Evolutionary conservation across 306 rosid genomes (phyloP), one percentile per base, ranked within the genome.

Genomic region (Fagus sylvatica): DNA sequence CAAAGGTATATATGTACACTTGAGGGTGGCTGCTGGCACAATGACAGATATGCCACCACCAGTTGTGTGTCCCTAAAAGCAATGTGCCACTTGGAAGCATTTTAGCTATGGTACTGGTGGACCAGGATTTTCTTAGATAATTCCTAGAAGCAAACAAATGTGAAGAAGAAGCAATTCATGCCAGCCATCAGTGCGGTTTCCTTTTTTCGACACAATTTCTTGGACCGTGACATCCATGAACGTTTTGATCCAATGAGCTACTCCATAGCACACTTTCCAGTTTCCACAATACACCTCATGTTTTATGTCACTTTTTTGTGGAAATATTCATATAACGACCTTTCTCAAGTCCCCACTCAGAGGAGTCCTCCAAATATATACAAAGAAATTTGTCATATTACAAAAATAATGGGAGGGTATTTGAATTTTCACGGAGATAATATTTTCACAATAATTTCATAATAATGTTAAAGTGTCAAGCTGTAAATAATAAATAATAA

Each of bases 1-100:
- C 16, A 28, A 69, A 48, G 28, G 5, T n/a, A n/a, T 75, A 36
- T 34, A 1, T 57, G 60, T 76, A 74, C 66, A 80, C 3, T 51
- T 37, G 54, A 34, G 54, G 59, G 11, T 36, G 0, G n/a, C n/a
- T n/a, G 4, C 57, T 53, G 34, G 72, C 62, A 70, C 7, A 43
- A 22, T 4, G 12, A 49, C 1, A 51, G n/a, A 11, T 40, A 43
- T 12, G n/a, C 4, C 33, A 17, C 72, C 2, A 41, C 0, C n/a
- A n/a, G n/a, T n/a, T n/a, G n/a, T n/a, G 11, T 40, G n/a, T n/a
- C 62, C 54, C 34, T 34, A 46, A 4, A 32, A 34, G 30, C 19
- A 32, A 36, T 19, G 15, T 12, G 12, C 8, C 49, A 51, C 7
- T 22, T 17, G 46, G 62, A 61, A 53, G 42, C 62, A 46, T 22